phyloP scores from a whole-genome alignment of 768 basidiomycete genomes.

The Phanerochaete sordida region DNA sequence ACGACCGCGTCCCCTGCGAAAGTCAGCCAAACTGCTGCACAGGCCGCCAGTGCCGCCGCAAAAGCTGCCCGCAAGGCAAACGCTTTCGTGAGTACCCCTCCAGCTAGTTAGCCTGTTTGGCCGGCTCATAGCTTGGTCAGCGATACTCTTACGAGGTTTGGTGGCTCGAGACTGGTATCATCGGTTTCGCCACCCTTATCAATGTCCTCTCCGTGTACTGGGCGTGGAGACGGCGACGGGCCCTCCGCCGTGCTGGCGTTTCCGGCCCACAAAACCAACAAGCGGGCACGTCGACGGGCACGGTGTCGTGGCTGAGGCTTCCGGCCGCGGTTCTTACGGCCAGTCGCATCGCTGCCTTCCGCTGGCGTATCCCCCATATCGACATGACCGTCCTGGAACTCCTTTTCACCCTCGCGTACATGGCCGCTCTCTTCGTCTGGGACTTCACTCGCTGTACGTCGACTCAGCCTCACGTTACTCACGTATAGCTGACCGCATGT shows the following conservation, averaged over 20 bases:
- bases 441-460: slow-evolving; percentile 26
- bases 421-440: slow-evolving; percentile 24
- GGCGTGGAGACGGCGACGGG: slow-evolving; percentile 16
- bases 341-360: slow-evolving; percentile 23
- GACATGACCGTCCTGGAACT: slow-evolving; percentile 26
- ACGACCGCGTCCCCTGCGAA: too few species aligned
- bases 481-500: background rate
- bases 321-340: slow-evolving; percentile 24
- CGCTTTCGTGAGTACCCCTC: background rate
- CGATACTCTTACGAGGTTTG: slow-evolving; percentile 14
- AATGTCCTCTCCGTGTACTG: slow-evolving; percentile 17
- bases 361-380: slow-evolving; percentile 23
- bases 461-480: background rate
- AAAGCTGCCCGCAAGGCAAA: background rate
- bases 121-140: background rate
- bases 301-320: slow-evolving; percentile 1
- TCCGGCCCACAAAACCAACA: background rate
- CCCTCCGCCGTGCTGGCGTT: background rate
- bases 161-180: slow-evolving; percentile 13
- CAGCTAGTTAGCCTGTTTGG: too few species aligned
- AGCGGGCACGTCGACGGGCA: background rate
- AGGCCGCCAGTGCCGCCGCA: background rate
- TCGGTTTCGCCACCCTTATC: slow-evolving; percentile 14
- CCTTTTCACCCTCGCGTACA: slow-evolving; percentile 23
- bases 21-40: too few species aligned